Evolutionary conservation across 495 filamentous ascomycete species (phyloP).

Genomic region (Podospora australis): DNA sequence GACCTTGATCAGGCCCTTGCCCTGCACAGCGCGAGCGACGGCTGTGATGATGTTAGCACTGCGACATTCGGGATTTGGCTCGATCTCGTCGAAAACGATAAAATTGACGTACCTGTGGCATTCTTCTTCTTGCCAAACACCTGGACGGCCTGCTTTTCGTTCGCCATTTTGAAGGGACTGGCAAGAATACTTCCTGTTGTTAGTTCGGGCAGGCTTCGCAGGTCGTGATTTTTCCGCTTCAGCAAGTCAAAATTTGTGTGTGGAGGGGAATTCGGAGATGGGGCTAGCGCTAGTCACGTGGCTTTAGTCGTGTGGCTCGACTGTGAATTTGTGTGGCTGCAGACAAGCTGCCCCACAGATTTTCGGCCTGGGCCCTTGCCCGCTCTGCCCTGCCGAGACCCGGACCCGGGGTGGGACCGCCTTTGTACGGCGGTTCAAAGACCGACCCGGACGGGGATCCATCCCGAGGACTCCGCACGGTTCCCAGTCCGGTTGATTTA

Average conservation of each 20-base stretch:
- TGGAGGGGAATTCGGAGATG: conserved; percentile 30
- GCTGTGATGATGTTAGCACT: conserved; percentile 21
- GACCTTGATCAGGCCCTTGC: conserved; percentile 85
- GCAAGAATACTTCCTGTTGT: conserved; percentile 30
- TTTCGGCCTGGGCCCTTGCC: background rate
- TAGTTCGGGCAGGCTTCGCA: conserved; percentile 20
- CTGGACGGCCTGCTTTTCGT: conserved; percentile 28
- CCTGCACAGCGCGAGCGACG: conserved; percentile 30
- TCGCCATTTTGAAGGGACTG: conserved; percentile 30
- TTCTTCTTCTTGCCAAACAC: conserved; percentile 40
- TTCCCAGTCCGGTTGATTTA: too few relatives aligned
- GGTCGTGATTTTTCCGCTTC: conserved; percentile 24
- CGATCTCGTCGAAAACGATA: conserved; percentile 2
- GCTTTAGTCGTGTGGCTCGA: conserved; percentile 11
- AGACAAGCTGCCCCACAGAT: background rate
- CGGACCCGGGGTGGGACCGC: too few relatives aligned
- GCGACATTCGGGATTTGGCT: conserved; percentile 8
- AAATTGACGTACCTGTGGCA: conserved; percentile 29
- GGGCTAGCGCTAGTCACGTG: conserved; percentile 31
- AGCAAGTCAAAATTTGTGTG: conserved; percentile 28
- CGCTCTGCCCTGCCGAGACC: too few relatives aligned
- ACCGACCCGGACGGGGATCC: too few relatives aligned
- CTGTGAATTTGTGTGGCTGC: conserved; percentile 14
- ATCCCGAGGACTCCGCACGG: too few relatives aligned
- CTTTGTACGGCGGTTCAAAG: too few relatives aligned